Evolutionary conservation across 306 rosid genomes (phyloP).

Genomic region (Vigna hirtella): DNA sequence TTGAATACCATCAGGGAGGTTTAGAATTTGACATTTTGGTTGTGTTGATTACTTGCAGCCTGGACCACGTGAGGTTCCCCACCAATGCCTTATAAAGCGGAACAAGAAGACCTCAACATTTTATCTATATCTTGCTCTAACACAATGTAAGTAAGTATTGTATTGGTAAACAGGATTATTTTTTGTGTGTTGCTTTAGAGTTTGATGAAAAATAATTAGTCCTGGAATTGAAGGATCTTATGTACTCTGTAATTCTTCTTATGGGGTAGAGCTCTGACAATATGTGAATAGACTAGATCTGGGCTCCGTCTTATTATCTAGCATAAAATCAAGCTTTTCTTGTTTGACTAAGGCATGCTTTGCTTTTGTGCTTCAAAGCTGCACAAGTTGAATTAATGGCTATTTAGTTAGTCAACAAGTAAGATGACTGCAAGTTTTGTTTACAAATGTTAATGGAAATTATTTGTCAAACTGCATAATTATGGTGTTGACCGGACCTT

Average conservation of each 20-base stretch:
- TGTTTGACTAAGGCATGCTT: conserved; percentile 19
- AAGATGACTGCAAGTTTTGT: conserved; percentile 25
- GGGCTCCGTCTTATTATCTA: conserved; percentile 17
- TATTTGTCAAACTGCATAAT: conserved; percentile 13
- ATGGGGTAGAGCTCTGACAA: conserved; percentile 28
- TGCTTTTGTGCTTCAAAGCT: conserved; percentile 21
- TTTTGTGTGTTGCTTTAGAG: conserved; percentile 18
- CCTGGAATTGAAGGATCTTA: conserved; percentile 4
- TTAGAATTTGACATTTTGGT: conserved; percentile 42
- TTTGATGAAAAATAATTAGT: conserved; percentile 41
- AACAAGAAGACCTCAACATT: conserved; percentile 89
- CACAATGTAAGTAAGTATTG: conserved; percentile 73
- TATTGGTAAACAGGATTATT: conserved; percentile 24
- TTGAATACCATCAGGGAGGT: conserved; percentile 17
- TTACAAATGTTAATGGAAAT: not conserved
- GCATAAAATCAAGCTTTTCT: not conserved
- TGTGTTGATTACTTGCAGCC: conserved; percentile 74
- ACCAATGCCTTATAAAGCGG: conserved; percentile 89
- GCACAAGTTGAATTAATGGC: conserved; percentile 1
- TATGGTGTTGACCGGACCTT: conserved; percentile 46
- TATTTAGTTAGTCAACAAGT: conserved; percentile 9
- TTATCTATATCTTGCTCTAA: conserved; percentile 82
- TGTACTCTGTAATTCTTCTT: conserved; percentile 31
- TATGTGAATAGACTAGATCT: conserved; percentile 22
- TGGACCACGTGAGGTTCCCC: conserved; percentile 77